These are phyloP conservation scores for Schoenoplectus tabernaemontani DNA, from an alignment of 202 grass and related monocot species.

Conservation along the genomic window DNA sequence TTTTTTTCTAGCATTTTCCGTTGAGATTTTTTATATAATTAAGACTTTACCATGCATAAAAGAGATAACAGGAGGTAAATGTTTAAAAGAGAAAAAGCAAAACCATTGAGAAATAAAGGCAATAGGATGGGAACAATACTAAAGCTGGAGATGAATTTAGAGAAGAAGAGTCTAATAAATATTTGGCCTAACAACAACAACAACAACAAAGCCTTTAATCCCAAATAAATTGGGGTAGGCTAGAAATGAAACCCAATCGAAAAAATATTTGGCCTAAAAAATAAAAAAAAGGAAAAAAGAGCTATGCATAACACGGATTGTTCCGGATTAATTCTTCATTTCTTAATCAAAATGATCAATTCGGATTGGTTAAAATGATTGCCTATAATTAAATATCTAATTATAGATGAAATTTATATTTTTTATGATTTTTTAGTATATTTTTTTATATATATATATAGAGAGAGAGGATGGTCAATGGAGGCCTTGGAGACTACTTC, in stretches of 20 bases:
- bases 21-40: constrained; percentile 23
- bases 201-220: too few relatives aligned
- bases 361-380: too few relatives aligned
- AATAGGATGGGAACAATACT: constrained; percentile 38
- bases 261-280: too few relatives aligned
- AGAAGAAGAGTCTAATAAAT: constrained; percentile 42
- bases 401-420: too few relatives aligned
- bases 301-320: constrained; percentile 18
- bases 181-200: too few relatives aligned
- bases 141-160: constrained; percentile 51
- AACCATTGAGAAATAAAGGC: constrained; percentile 59
- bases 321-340: too few relatives aligned
- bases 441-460: constrained; percentile 39
- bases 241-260: too few relatives aligned
- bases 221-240: too few relatives aligned
- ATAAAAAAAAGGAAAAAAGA: not conserved
- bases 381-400: too few relatives aligned
- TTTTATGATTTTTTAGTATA: too few relatives aligned
- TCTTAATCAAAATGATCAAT: too few relatives aligned
- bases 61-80: constrained; percentile 31
- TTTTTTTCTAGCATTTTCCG: constrained; percentile 15
- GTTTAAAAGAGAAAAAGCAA: constrained; percentile 69
- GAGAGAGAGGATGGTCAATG: constrained; percentile 46
- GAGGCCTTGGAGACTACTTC: constrained; percentile 44
- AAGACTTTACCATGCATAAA: constrained; percentile 29